Conservation (phyloP, 371 early-diverging fungal genomes). For the Apophysomyces sp. region DNA sequence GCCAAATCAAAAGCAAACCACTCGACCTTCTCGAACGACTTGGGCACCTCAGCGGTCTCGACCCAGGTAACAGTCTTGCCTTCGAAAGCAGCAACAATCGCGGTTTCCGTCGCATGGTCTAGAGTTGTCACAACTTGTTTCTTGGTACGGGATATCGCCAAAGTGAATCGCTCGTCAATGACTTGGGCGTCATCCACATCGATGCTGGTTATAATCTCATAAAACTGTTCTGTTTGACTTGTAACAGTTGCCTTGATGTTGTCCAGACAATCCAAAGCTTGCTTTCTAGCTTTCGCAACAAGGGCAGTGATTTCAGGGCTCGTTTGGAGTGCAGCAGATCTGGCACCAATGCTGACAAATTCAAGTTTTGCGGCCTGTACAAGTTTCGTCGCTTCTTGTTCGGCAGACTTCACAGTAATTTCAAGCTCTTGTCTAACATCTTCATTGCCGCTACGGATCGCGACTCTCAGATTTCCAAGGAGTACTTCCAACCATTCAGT, state of each 20-base stretch:
- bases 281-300: slow-evolving; percentile 20
- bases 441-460: slow-evolving; percentile 22
- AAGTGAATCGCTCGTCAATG: slow-evolving; percentile 15
- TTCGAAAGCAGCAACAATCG: slow-evolving; percentile 35
- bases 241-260: slow-evolving; percentile 23
- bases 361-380: slow-evolving; percentile 8
- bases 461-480: slow-evolving; percentile 21
- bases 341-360: slow-evolving; percentile 3
- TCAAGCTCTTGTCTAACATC: slow-evolving; percentile 16
- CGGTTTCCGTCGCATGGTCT: slow-evolving; percentile 19
- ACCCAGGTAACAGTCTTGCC: slow-evolving; percentile 41
- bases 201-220: slow-evolving; percentile 17
- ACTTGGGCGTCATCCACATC: slow-evolving; percentile 2
- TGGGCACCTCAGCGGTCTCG: slow-evolving; percentile 31
- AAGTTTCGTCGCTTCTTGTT: slow-evolving; percentile 17
- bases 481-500: slow-evolving; percentile 30
- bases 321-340: not conserved
- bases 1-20: slow-evolving; percentile 40
- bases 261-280: slow-evolving; percentile 30
- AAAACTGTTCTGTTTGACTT: slow-evolving; percentile 17
- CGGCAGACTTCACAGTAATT: slow-evolving; percentile 13
- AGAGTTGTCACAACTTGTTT: slow-evolving; percentile 22
- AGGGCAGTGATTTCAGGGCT: not conserved
- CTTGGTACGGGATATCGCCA: slow-evolving; percentile 22
- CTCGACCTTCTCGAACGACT: slow-evolving; percentile 30